These are phyloP conservation scores for Histomonas meleagridis DNA, from an alignment of 208 protist genomes.

Conservation along the genomic window DNA sequence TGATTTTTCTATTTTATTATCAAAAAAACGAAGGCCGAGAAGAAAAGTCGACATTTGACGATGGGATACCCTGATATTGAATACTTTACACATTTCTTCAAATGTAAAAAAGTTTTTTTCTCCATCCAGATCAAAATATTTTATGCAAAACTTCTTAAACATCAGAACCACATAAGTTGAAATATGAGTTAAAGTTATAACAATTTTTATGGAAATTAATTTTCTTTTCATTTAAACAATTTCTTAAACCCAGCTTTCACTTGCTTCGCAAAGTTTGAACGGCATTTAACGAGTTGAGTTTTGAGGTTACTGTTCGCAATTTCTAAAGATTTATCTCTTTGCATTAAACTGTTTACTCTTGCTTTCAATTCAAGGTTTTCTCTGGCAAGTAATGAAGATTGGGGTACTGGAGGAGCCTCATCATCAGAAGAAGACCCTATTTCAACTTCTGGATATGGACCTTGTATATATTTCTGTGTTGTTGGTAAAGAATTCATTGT, in stretches of 20 bases:
- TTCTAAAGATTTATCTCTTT: not conserved
- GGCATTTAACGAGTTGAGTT: not conserved
- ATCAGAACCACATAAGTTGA: no score
- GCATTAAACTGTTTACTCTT: not conserved
- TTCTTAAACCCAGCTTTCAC: not conserved
- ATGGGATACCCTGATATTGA: no score
- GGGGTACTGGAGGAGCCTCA: not conserved
- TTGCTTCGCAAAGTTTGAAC: not conserved
- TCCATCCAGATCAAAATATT: no score
- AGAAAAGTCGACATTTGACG: not conserved
- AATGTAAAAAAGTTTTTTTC: no score
- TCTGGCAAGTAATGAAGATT: not conserved
- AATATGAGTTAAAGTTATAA: no score
- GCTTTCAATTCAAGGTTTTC: not conserved
- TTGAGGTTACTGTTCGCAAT: not conserved
- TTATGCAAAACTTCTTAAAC: no score
- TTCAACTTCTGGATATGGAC: not conserved
- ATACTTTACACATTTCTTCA: no score
- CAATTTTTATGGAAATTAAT: no score
- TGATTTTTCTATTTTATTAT: not conserved
- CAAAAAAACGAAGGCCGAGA: not conserved
- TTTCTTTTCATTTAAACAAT: conserved; percentile 15
- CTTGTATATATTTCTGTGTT: not conserved
- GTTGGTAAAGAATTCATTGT: not conserved
- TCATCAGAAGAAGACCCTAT: conserved; percentile 20